Evolutionary conservation across 768 basidiomycete species (phyloP).

Genomic region (Lactifluus hygrophoroides): DNA sequence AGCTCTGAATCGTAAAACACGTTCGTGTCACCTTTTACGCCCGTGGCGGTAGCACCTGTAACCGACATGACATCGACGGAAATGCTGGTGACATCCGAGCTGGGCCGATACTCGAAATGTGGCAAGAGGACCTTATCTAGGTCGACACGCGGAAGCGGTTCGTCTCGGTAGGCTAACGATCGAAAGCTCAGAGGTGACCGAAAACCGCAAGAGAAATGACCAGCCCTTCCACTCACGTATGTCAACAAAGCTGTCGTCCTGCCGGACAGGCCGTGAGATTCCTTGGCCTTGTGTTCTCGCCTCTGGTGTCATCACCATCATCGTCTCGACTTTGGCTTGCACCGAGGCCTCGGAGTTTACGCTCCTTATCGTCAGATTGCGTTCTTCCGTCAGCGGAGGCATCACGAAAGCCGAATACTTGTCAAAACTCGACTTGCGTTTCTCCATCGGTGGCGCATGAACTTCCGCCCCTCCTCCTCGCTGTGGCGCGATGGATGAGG

Average conservation of each 20-base stretch:
- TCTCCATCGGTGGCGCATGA: constrained; percentile 35
- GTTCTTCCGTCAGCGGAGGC: constrained; percentile 62
- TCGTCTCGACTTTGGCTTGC: neutral
- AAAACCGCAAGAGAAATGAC: neutral
- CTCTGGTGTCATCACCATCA: neutral
- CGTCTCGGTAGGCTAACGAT: constrained; percentile 28
- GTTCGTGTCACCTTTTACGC: constrained; percentile 37
- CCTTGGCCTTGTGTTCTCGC: neutral
- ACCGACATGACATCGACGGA: constrained; percentile 70
- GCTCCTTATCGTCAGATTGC: constrained; percentile 39
- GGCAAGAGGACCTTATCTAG: constrained; percentile 37
- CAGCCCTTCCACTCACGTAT: constrained; percentile 30
- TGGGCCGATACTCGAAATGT: constrained; percentile 22
- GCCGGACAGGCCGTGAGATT: neutral
- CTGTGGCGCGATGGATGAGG: neutral
- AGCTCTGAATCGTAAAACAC: constrained; percentile 72
- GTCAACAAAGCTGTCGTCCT: constrained; percentile 21
- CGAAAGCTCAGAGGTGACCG: neutral
- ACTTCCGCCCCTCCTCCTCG: constrained; percentile 5
- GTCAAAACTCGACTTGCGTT: constrained; percentile 59
- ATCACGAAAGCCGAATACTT: constrained; percentile 53
- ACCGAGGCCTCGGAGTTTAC: neutral
- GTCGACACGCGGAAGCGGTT: constrained; percentile 41
- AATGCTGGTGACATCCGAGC: constrained; percentile 41
- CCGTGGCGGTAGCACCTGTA: constrained; percentile 38